A percentile compares a stretch with the other conserved stretches of the same genome.
Evolutionary conservation across 768 basidiomycete genomes (phyloP).

Genomic region (Lentinula raphanica): DNA sequence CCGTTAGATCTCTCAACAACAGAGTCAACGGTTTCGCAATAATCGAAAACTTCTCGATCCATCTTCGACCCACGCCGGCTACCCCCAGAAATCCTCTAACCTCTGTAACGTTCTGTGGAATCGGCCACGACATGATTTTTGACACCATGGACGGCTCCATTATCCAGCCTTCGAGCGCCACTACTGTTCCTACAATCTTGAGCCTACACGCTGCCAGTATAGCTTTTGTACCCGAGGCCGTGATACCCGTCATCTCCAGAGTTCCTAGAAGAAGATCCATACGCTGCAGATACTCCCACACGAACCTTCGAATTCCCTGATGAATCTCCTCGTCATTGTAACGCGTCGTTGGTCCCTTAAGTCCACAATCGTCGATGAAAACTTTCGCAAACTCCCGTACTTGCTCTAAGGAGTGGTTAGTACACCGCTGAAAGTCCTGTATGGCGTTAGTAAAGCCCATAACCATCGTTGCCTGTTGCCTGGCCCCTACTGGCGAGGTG

Average conservation of each 20-base stretch:
- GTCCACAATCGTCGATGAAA: constrained; percentile 20
- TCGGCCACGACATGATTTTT: neutral
- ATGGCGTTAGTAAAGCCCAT: too few relatives aligned
- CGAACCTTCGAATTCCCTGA: constrained; percentile 19
- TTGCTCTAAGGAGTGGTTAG: too few relatives aligned
- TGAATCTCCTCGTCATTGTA: constrained; percentile 24
- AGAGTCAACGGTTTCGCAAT: neutral
- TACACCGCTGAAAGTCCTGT: too few relatives aligned
- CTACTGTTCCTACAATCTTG: neutral
- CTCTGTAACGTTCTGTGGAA: neutral
- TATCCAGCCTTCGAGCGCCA: constrained; percentile 1
- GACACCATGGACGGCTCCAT: neutral
- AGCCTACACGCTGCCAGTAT: neutral
- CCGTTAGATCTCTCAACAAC: neutral
- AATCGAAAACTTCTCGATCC: neutral
- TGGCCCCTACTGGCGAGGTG: too few relatives aligned
- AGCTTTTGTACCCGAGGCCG: neutral
- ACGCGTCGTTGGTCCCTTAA: constrained; percentile 17
- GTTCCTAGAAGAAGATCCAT: constrained; percentile 5
- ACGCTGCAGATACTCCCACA: constrained; percentile 22
- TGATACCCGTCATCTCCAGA: neutral
- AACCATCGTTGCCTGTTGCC: too few relatives aligned
- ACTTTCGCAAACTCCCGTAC: too few relatives aligned
- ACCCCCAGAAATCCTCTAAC: neutral
- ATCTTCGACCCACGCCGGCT: neutral